A percentile compares a stretch with the other conserved stretches of the same genome.
Evolutionary conservation across 2,329 filamentous ascomycete species (phyloP).

Genomic region (Blastomyces gilchristii): DNA sequence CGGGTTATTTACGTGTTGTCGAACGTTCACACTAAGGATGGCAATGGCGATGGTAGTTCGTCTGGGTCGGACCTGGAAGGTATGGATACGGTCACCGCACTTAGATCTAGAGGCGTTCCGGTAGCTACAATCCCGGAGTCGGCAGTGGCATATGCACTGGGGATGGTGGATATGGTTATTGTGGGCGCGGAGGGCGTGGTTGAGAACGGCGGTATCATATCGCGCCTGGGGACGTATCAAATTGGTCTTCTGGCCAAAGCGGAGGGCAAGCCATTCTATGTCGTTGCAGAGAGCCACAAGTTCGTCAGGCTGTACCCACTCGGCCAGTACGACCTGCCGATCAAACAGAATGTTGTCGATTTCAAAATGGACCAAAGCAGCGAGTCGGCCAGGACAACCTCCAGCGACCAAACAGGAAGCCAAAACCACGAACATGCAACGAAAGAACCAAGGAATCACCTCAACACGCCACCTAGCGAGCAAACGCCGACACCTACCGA

Average conservation of each 20-base stretch:
- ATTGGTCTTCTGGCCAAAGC: conserved; percentile 70
- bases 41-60: conserved; percentile 19
- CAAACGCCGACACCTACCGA: conserved; percentile 3
- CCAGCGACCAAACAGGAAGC: not conserved
- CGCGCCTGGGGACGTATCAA: conserved; percentile 75
- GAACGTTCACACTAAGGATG: conserved; percentile 20
- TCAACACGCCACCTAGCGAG: conserved; percentile 15
- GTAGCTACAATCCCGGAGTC: conserved; percentile 72
- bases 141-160: conserved; percentile 68
- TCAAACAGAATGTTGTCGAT: conserved; percentile 66
- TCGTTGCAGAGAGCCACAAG: conserved; percentile 92
- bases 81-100: conserved; percentile 56
- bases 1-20: conserved; percentile 67
- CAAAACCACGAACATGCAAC: not conserved
- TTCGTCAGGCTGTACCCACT: conserved; percentile 82
- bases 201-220: conserved; percentile 88
- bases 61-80: conserved; percentile 47
- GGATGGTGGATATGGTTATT: conserved; percentile 59
- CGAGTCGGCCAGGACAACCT: conserved; percentile 8
- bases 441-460: conserved; percentile 13
- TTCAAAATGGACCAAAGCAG: conserved; percentile 50
- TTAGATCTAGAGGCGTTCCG: conserved; percentile 65
- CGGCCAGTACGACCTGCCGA: conserved; percentile 68
- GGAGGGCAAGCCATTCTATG: conserved; percentile 69
- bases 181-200: conserved; percentile 73